Evolutionary conservation across 352 stramenopile species (phyloP), one percentile per base, ranked within the genome.

Genomic region (Phytopythium boreale): DNA sequence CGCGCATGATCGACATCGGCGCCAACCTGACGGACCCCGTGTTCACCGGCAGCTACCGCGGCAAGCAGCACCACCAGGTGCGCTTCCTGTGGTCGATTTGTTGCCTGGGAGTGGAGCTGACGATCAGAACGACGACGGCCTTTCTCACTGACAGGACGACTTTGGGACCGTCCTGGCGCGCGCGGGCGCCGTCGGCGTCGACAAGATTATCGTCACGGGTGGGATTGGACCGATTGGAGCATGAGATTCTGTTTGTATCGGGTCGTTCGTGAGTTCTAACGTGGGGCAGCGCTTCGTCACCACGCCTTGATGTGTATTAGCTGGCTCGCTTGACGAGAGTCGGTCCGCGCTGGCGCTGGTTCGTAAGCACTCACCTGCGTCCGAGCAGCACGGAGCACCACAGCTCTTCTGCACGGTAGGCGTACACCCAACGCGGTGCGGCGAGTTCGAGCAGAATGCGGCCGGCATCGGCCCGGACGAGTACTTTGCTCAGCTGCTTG

Each of bases 21-120:
- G 92, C 92, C 52, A 99, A 99, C 74, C 74, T 98, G 20, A 82
- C 96, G 36, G 95, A 99, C 67, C 75, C 87, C 19, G 88, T 97
- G 63, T 99, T 97, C 68, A 75, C 78, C 31, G 95, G 96, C 0
- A 75, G 75, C 17, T 99, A 98, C 69, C 80, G 89, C 29, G 88
- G 93, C 66, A 90, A 97, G 72, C 66, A 87, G 62, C 88, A 88
- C 56, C 96, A 98, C 66, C 72, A 94, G 63, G 76, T 96, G 43
- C 44, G 41, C 19, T 34, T 10, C 27, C 47, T 17, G 12, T 1
- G 44, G 7, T 46, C 29, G 15, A 20, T 17, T 43, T 34, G n/a
- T 14, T 26, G 6, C 14, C 20, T 37, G 17, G 11, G 3, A 49
- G 31, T n/a, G 27, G 36, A 3, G 2, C 19, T 41, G 27, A 46